Percentiles rank a stretch among this genome's conserved stretches.
phyloP scores from a whole-genome alignment of 1,139 yeast species.

The Yamadazyma triangularis region DNA sequence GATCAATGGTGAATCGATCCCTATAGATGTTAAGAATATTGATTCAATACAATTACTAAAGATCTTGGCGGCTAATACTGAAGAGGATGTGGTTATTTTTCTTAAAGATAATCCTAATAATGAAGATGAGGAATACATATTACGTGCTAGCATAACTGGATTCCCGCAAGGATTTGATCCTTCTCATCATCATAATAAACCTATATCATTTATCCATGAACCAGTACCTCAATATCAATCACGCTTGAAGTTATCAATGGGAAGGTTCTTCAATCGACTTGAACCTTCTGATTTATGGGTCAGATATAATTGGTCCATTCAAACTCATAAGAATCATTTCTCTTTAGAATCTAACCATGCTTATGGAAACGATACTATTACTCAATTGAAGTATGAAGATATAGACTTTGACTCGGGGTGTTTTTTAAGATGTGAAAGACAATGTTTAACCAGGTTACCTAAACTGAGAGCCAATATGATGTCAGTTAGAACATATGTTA shows the following conservation, averaged over 20 bases:
- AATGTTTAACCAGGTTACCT: constrained; percentile 36
- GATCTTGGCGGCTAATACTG: constrained; percentile 26
- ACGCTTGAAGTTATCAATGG: constrained; percentile 33
- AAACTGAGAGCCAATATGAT: constrained; percentile 33
- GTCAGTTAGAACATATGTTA: constrained; percentile 40
- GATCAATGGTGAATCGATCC: constrained; percentile 27
- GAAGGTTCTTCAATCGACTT: constrained; percentile 33
- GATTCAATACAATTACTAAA: constrained; percentile 18
- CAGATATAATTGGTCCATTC: constrained; percentile 41
- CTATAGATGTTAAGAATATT: constrained; percentile 13
- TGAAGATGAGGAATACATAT: constrained; percentile 30
- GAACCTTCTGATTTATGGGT: constrained; percentile 37
- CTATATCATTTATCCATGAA: constrained; percentile 34
- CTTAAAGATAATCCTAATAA: constrained; percentile 31
- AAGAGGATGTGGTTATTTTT: constrained; percentile 38
- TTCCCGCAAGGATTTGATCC: constrained; percentile 46
- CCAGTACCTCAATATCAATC: constrained; percentile 40
- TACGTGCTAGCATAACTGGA: constrained; percentile 33
- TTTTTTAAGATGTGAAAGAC: constrained; percentile 39
- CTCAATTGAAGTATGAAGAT: constrained; percentile 19
- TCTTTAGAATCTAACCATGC: constrained; percentile 30
- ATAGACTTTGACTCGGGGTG: constrained; percentile 36
- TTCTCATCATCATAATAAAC: constrained; percentile 24
- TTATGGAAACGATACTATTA: constrained; percentile 24
- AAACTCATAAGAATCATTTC: constrained; percentile 27